Base-by-base conservation (phyloP, 2,329 filamentous ascomycete genomes). In the Aspergillus caelatus region DNA sequence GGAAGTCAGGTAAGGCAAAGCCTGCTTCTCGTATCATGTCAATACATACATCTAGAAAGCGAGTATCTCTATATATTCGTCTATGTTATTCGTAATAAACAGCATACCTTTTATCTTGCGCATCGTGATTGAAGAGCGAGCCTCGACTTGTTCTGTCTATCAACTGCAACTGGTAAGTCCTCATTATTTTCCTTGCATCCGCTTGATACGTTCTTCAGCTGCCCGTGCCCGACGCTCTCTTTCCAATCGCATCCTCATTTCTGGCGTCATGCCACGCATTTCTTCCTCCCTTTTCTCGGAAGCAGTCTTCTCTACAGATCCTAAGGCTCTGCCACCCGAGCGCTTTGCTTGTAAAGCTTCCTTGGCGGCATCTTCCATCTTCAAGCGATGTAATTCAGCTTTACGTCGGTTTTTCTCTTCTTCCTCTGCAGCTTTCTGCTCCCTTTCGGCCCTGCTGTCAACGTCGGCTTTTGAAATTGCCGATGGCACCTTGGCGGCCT, bases 151-250 rank as follows among this genome's bases (percentile, higher is more conserved):
- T 10, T 9, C 52, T 28, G 14, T 50, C 41, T 21, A 11, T 43
- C n/a, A 14, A 41, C 9, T 30, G 48, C 26, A 32, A 10, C 48
- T 8, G 19, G 19, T 21, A 32, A 52, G 10, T 19, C 8, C 34
- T 32, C 32, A 21, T 69, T 58, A 74, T 12, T 70, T 70, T 39
- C 71, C 80, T 71, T 87, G 85, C 85, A 93, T 83, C 72, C 85
- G 84, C 79, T 85, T 88, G 64, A 97, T 84, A 74, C 94, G 88
- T 81, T 94, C 94, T 79, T 98, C 95, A 0, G 94, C 94, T 10
- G 95, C 95, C 71, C 94, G 88, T 4, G 95, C 95, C 73, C 94
- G 89, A 70, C 93, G 84, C 80, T 99, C 95, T 70, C 95, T 84
- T 77, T 98, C 95, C 60, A 98, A 78, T 75, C 86, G 88, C 86